Base-by-base conservation (phyloP, 179 eudicot genomes). In the Spergularia azorica region DNA sequence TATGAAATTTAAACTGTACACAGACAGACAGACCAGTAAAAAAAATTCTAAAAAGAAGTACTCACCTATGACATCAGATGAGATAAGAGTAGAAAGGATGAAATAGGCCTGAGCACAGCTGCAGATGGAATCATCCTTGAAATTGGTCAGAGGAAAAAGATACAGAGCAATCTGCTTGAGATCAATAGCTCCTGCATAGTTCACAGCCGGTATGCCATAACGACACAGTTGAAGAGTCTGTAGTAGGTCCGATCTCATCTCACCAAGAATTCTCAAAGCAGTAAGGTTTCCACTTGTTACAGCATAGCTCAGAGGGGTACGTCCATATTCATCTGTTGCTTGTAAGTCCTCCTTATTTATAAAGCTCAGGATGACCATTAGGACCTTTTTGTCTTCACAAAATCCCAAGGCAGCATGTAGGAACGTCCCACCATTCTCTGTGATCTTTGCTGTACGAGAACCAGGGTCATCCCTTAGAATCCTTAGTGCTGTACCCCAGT, bases 121-220 rank as follows among this genome's bases (percentile, higher is more conserved):
- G 66, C n/a, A 58, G 66, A n/a, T 72, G 56, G 65, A n/a, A n/a
- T 38, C 55, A 12, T 72, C 75, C 65, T 72, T 59, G 11, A 72
- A 57, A 58, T 72, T 59, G 6, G 75, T 72, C 66, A 58, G 59
- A 5, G 65, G 59, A 51, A 72, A 72, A 12, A 72, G 75, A 59
- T 72, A 72, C 18, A 58, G 3, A 12, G 75, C 66, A 11, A 72
- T 43, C 51, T 72, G 65, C 75, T 72, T 58, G 59, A 72, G 66
- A 41, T 55, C 75, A 17, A 57, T 58, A 72, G 54, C 55, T 57
- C 65, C 75, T 39, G 75, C 75, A 58, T 72, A 72, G 74, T 71
- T 71, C 66, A 72, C 75, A 58, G 66, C 75, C n/a, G 75, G 75
- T 36, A 71, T 71, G 56, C 74, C 74, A 56, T 55, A 71, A 8